phyloP scores from a whole-genome alignment of 1,284 basidiomycete genomes.

The Rhizoctonia solani region DNA sequence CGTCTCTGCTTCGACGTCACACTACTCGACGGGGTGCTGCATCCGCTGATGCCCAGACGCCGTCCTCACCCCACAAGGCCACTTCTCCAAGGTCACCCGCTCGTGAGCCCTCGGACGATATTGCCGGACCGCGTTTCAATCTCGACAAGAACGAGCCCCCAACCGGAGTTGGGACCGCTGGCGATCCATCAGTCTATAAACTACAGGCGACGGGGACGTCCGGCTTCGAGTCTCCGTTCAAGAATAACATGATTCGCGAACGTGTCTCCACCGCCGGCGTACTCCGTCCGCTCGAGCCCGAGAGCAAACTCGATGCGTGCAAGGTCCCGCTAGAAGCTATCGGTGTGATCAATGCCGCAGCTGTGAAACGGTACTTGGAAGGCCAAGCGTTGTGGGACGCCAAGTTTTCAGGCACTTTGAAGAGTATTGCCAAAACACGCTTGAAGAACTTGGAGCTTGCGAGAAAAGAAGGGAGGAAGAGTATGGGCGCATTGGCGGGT shows the following conservation, averaged over 20 bases:
- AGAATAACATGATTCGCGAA: conserved; percentile 78
- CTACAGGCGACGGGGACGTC: conserved; percentile 53
- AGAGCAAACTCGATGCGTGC: conserved; percentile 66
- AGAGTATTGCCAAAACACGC: conserved; percentile 64
- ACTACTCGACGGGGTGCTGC: background rate
- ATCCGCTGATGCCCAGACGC: background rate
- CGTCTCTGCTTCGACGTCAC: conserved; percentile 1
- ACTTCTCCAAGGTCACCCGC: conserved; percentile 6
- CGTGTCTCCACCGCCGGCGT: conserved; percentile 79
- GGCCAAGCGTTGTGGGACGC: conserved; percentile 60
- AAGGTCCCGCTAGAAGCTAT: conserved; percentile 65
- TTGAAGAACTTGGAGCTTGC: conserved; percentile 62
- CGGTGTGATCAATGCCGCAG: conserved; percentile 68
- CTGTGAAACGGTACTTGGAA: conserved; percentile 65
- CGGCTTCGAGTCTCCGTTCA: conserved; percentile 39
- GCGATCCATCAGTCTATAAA: conserved; percentile 64
- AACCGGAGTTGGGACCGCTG: conserved; percentile 57
- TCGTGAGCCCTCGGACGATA: conserved; percentile 47
- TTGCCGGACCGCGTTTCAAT: conserved; percentile 55
- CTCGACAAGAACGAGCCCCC: conserved; percentile 39
- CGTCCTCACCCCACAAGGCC: no score
- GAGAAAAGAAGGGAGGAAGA: conserved; percentile 54
- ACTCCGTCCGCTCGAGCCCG: conserved; percentile 77
- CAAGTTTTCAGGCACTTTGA: conserved; percentile 61
- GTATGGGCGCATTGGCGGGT: conserved; percentile 19